Evolutionary conservation across 257 asterid species (phyloP).

Genomic region (Thymus mandschuricus): DNA sequence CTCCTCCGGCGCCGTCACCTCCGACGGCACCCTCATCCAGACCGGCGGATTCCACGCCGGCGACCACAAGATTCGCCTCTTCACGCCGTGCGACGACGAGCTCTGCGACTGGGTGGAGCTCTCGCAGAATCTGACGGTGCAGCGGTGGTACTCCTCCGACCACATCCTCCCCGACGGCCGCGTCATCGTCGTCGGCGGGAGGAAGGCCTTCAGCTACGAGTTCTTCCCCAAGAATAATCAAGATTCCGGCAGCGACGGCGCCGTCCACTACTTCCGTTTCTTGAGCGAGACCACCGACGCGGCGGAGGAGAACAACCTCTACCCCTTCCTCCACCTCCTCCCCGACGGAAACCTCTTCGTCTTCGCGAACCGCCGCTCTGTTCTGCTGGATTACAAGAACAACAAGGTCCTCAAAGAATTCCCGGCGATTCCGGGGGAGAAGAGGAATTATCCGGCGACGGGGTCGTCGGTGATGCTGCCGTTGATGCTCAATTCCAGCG

Average conservation of each 20-base stretch:
- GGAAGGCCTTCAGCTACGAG: constrained; percentile 75
- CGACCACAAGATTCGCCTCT: constrained; percentile 57
- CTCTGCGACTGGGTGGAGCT: constrained; percentile 81
- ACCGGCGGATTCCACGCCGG: constrained; percentile 81
- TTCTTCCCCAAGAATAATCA: constrained; percentile 59
- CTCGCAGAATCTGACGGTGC: constrained; percentile 43
- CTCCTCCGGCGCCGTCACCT: constrained; percentile 73
- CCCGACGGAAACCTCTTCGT: constrained; percentile 83
- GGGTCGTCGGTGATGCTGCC: constrained; percentile 92
- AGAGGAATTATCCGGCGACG: constrained; percentile 75
- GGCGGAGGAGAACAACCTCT: constrained; percentile 78
- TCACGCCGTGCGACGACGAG: constrained; percentile 55
- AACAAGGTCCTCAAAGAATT: constrained; percentile 53
- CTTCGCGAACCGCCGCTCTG: constrained; percentile 71
- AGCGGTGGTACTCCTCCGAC: constrained; percentile 81
- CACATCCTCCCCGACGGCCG: constrained; percentile 82
- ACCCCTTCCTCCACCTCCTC: constrained; percentile 73
- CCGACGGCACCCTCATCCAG: constrained; percentile 65
- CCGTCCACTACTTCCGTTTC: constrained; percentile 44
- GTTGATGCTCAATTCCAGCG: constrained; percentile 34
- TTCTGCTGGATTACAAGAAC: constrained; percentile 53
- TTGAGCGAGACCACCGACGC: constrained; percentile 69
- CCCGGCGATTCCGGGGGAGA: constrained; percentile 74
- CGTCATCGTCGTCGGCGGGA: constrained; percentile 74
- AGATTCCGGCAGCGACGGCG: neutral